These are phyloP conservation scores for Silene vulgaris DNA, from an alignment of 179 eudicot genomes.

Conservation along the genomic window DNA sequence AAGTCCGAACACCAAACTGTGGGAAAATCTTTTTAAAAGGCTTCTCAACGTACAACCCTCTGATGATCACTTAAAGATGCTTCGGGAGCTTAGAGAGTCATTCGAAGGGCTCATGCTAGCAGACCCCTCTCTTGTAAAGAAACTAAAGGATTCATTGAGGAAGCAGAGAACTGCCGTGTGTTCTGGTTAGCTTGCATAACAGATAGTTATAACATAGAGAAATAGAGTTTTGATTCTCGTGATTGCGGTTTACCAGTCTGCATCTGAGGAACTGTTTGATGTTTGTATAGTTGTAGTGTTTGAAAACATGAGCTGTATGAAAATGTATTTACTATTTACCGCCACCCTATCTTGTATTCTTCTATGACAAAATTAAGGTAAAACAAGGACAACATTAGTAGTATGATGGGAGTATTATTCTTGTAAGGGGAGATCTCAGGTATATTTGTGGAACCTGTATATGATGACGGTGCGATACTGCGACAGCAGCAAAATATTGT, in stretches of 20 bases:
- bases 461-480: too few species aligned
- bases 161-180: slow-evolving; percentile 72
- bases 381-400: too few species aligned
- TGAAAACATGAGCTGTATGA: too few species aligned
- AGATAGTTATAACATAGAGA: not conserved
- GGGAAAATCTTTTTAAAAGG: slow-evolving; percentile 65
- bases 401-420: too few species aligned
- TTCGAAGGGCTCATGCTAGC: slow-evolving; percentile 66
- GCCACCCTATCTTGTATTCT: too few species aligned
- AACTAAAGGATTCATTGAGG: slow-evolving; percentile 57
- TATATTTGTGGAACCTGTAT: too few species aligned
- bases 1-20: slow-evolving; percentile 65
- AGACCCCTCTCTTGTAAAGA: slow-evolving; percentile 47
- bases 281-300: not conserved
- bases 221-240: not conserved
- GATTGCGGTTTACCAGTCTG: not conserved
- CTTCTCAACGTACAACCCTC: slow-evolving; percentile 57
- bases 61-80: slow-evolving; percentile 44
- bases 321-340: too few species aligned
- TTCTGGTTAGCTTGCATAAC: slow-evolving; percentile 37
- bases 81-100: slow-evolving; percentile 53
- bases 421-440: too few species aligned
- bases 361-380: too few species aligned
- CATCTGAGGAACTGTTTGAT: not conserved
- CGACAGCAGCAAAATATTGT: too few species aligned